Evolutionary conservation across 192 early-diverging fungal species (phyloP).

Genomic region (Coemansia sp.): DNA sequence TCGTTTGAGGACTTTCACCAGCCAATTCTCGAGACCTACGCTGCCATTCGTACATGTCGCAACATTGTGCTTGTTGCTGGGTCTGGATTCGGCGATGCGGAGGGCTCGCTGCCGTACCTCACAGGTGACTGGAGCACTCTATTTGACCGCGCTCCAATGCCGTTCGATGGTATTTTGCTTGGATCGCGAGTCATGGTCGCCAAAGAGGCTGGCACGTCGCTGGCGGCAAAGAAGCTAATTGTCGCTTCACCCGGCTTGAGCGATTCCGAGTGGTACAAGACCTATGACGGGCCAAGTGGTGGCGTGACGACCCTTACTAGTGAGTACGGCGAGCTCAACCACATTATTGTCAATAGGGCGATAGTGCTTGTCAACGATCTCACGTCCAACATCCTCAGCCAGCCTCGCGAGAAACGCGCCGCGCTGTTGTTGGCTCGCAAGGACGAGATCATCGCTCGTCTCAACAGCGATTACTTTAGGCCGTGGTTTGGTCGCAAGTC

Average conservation of each 20-base stretch:
- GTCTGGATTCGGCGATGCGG: constrained; percentile 87
- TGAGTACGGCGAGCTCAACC: constrained; percentile 92
- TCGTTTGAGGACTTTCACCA: constrained; percentile 94
- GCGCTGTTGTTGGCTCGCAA: too few species aligned
- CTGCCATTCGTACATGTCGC: constrained; percentile 66
- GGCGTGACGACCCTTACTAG: constrained; percentile 85
- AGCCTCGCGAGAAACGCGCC: too few species aligned
- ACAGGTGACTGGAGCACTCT: constrained; percentile 87
- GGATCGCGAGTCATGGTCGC: constrained; percentile 95
- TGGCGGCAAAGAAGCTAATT: constrained; percentile 83
- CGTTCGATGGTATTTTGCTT: constrained; percentile 90
- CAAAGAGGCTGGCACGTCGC: constrained; percentile 72
- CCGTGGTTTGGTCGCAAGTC: constrained; percentile 92
- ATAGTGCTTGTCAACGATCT: constrained; percentile 78
- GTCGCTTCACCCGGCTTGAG: constrained; percentile 76
- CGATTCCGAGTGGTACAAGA: constrained; percentile 82
- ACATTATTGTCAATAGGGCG: constrained; percentile 86
- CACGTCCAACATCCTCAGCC: constrained; percentile 75
- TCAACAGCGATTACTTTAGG: too few species aligned
- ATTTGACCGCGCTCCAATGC: constrained; percentile 89
- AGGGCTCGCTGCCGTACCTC: constrained; percentile 84
- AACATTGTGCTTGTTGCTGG: constrained; percentile 91
- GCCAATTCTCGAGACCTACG: constrained; percentile 75
- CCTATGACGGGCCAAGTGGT: constrained; percentile 74
- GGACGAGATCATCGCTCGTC: too few species aligned